phyloP scores from a whole-genome alignment of 148 eudicot species.

The Arbutus unedo region DNA sequence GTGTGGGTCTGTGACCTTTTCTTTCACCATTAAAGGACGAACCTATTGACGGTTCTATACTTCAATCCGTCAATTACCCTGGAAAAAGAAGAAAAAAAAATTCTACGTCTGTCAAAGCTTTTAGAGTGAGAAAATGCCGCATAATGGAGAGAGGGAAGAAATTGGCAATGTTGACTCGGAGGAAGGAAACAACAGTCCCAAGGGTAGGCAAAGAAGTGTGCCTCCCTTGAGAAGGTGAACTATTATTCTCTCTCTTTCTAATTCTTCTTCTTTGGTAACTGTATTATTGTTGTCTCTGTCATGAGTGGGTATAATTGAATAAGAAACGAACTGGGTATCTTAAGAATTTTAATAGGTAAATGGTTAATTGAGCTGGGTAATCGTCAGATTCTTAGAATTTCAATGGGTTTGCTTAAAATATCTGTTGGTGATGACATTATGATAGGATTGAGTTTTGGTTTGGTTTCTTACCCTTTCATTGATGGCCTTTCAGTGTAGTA shows the following conservation, averaged over 20 bases:
- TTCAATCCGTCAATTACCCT: neutral
- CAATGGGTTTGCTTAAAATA: neutral
- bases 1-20: no score
- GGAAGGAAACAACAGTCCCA: constrained; percentile 1
- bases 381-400: neutral
- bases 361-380: neutral
- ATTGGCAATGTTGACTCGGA: neutral
- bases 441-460: neutral
- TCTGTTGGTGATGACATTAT: neutral
- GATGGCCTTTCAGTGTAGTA: neutral
- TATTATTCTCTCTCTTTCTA: neutral
- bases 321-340: constrained; percentile 1
- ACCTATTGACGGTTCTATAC: neutral
- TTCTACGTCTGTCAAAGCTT: neutral
- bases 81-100: neutral
- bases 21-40: no score
- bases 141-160: neutral
- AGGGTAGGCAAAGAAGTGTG: neutral
- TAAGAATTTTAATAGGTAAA: neutral
- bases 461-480: constrained; percentile 3
- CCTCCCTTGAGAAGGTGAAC: constrained; percentile 8
- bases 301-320: neutral
- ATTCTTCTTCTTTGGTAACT: neutral
- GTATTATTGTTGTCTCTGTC: neutral
- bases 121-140: constrained; percentile 5